These are phyloP conservation scores for Cardiospermum halicacabum DNA, from an alignment of 345 rosid species.

Conservation along the genomic window DNA sequence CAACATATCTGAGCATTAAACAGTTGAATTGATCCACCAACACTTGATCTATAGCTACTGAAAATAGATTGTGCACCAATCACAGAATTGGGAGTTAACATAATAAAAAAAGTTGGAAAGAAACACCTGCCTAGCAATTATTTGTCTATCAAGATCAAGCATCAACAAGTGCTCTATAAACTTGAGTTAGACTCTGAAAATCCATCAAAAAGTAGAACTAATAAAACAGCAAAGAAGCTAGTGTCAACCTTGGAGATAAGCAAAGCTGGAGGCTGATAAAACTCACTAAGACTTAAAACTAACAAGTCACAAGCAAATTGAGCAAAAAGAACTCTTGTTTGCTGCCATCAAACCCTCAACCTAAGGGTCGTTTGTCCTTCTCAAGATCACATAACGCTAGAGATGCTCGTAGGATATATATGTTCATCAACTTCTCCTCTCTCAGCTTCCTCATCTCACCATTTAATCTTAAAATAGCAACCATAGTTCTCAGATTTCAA, in stretches of 20 bases:
- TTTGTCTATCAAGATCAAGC: not conserved
- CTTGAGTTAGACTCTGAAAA: not conserved
- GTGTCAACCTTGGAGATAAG: not conserved
- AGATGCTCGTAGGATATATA: no score
- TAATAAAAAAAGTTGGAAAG: not conserved
- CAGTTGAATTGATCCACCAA: no score
- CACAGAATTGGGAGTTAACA: not conserved
- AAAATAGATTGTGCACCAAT: no score
- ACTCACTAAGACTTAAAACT: no score
- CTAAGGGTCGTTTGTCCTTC: no score
- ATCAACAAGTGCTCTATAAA: not conserved
- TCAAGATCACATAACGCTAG: no score
- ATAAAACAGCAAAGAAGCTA: not conserved
- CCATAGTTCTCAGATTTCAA: conserved; percentile 39
- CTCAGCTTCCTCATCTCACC: conserved; percentile 42
- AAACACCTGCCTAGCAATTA: not conserved
- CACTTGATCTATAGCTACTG: no score
- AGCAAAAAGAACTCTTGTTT: no score
- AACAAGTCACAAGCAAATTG: not conserved
- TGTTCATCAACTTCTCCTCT: conserved; percentile 62
- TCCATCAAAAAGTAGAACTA: not conserved
- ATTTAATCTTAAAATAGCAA: conserved; percentile 40
- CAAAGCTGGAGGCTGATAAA: not conserved
- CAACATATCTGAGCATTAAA: no score
- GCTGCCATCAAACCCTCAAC: conserved; percentile 73